These are phyloP conservation scores for Cucurbita maxima DNA, from an alignment of 306 rosid genomes.

Conservation along the genomic window DNA sequence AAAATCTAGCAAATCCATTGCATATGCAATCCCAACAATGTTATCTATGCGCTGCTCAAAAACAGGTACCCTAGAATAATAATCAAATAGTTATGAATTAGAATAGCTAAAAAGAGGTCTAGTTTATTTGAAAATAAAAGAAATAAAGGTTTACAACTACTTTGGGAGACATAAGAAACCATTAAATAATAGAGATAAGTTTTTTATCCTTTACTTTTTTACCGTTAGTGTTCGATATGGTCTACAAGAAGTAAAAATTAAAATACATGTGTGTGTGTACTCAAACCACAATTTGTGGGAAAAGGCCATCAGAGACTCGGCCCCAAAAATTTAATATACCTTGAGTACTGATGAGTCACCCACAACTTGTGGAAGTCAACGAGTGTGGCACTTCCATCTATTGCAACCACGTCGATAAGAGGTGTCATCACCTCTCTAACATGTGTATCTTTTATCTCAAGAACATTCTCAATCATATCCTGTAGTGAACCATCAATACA, in stretches of 20 bases:
- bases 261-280: too few species aligned
- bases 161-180: neutral
- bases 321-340: conserved; percentile 25
- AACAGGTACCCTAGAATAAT: conserved; percentile 73
- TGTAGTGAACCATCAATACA: conserved; percentile 11
- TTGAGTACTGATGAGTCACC: conserved; percentile 98
- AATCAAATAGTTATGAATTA: neutral
- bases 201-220: neutral
- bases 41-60: conserved; percentile 98
- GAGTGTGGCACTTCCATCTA: conserved; percentile 70
- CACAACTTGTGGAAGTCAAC: conserved; percentile 79
- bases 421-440: conserved; percentile 99
- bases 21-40: conserved; percentile 95
- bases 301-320: neutral
- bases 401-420: conserved; percentile 97
- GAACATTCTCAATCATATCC: conserved; percentile 99
- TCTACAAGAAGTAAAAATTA: neutral
- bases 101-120: neutral
- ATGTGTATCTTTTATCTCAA: conserved; percentile 93
- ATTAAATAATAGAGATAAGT: neutral
- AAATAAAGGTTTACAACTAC: neutral
- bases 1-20: conserved; percentile 90
- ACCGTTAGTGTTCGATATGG: neutral
- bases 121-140: neutral
- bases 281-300: neutral